phyloP scores from a whole-genome alignment of 2,329 filamentous ascomycete species.

The Colletotrichum camelliae region DNA sequence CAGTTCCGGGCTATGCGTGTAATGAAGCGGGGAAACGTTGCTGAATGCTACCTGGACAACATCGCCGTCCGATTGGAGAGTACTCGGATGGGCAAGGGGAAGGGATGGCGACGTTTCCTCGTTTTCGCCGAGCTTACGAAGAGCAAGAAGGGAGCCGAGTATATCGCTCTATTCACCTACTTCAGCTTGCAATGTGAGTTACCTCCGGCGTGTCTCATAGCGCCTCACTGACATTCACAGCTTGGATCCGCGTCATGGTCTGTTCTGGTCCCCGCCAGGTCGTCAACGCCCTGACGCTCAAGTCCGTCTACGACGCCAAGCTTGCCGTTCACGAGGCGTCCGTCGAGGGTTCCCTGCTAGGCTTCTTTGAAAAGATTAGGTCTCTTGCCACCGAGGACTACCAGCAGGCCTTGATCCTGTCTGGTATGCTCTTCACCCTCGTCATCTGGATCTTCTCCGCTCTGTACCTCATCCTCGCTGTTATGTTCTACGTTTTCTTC shows the following conservation, averaged over 20 bases:
- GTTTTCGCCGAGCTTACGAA: conserved; percentile 92
- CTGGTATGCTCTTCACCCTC: conserved; percentile 90
- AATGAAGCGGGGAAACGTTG: conserved; percentile 84
- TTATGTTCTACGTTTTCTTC: conserved; percentile 84
- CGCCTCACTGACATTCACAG: conserved; percentile 43
- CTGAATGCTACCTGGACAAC: conserved; percentile 89
- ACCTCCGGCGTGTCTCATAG: neutral
- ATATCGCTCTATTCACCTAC: conserved; percentile 89
- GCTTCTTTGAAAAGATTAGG: conserved; percentile 85
- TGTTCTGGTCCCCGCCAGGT: conserved; percentile 93
- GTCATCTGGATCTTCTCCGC: conserved; percentile 87
- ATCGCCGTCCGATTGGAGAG: conserved; percentile 86
- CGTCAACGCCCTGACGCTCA: conserved; percentile 88
- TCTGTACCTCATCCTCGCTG: conserved; percentile 75
- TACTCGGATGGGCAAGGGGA: conserved; percentile 73
- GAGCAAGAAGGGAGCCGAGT: conserved; percentile 88
- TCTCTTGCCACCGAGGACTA: conserved; percentile 75
- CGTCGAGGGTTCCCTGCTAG: conserved; percentile 68
- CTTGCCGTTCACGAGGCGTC: conserved; percentile 60
- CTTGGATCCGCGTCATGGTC: conserved; percentile 86
- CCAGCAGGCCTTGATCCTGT: conserved; percentile 82
- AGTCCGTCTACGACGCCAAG: conserved; percentile 79
- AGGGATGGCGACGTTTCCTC: conserved; percentile 89
- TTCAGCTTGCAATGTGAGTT: conserved; percentile 72
- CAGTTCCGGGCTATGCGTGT: conserved; percentile 81